Evolutionary conservation across 2,329 filamentous ascomycete genomes (phyloP).

Genomic region (Westerdykella sp.): DNA sequence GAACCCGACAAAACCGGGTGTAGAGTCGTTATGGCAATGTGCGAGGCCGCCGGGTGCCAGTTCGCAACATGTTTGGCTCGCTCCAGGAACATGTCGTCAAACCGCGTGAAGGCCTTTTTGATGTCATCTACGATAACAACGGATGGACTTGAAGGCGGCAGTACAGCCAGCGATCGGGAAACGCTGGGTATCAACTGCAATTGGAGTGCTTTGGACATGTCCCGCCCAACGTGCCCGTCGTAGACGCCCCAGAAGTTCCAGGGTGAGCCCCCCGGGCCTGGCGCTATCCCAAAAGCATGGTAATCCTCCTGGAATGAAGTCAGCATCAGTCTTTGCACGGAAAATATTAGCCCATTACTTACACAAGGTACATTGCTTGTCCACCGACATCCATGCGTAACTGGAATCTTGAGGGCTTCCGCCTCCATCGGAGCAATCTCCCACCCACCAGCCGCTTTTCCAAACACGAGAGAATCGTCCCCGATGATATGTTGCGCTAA

Average conservation of each 20-base stretch:
- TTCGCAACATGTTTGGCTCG: constrained; percentile 34
- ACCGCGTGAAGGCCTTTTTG: constrained; percentile 51
- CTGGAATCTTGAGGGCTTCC: constrained; percentile 17
- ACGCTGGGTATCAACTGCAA: constrained; percentile 41
- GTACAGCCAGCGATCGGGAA: constrained; percentile 29
- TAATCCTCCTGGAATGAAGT: constrained; percentile 23
- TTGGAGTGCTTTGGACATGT: constrained; percentile 39
- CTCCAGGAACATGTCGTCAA: constrained; percentile 50
- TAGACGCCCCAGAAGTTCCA: constrained; percentile 43
- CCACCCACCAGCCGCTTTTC: constrained; percentile 22
- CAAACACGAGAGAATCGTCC: neutral
- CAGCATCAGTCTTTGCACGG: neutral
- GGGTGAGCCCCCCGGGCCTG: constrained; percentile 20
- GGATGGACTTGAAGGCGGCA: constrained; percentile 35
- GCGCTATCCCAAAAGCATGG: constrained; percentile 23
- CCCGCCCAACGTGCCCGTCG: constrained; percentile 47
- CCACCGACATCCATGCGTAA: constrained; percentile 29
- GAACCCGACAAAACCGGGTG: constrained; percentile 48
- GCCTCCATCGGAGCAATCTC: constrained; percentile 24
- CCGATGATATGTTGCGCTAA: constrained; percentile 5
- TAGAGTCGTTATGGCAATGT: constrained; percentile 24
- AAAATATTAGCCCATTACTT: constrained; percentile 1
- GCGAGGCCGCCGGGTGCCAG: constrained; percentile 33
- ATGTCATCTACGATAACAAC: constrained; percentile 50
- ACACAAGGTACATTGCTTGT: constrained; percentile 27